A percentile compares a stretch with the other conserved stretches of the same genome.
Evolutionary conservation across 805 yeast species (phyloP).

Genomic region (Nakazawaea pomicola): DNA sequence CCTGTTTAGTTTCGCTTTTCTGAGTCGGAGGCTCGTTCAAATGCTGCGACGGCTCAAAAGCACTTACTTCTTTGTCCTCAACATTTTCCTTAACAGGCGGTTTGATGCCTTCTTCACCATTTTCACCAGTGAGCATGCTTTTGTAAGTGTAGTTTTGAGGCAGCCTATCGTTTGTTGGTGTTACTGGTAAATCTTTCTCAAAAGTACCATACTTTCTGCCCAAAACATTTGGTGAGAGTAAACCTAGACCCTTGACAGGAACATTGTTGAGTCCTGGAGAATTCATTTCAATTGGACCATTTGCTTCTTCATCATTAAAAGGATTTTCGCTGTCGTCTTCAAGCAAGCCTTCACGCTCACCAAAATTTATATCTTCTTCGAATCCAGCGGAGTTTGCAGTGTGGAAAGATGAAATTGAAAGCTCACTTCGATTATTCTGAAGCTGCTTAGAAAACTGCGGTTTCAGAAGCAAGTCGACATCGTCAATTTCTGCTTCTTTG

Average conservation of each 20-base stretch:
- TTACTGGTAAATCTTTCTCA: not conserved
- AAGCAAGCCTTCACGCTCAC: not conserved
- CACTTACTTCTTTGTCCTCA: not conserved
- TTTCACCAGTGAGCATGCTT: not conserved
- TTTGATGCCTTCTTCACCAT: not conserved
- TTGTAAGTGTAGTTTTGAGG: no score
- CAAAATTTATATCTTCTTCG: not conserved
- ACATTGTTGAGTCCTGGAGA: conserved; percentile 5
- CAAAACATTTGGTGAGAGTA: not conserved
- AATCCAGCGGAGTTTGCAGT: conserved; percentile 24
- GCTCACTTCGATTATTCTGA: conserved; percentile 7
- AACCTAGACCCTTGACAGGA: conserved; percentile 5
- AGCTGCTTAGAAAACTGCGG: not conserved
- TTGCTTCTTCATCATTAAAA: not conserved
- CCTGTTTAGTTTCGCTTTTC: no score
- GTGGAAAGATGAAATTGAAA: conserved; percentile 25
- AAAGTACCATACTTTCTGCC: not conserved
- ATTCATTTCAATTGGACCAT: not conserved
- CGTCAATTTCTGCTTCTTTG: conserved; percentile 13
- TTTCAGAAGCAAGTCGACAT: not conserved
- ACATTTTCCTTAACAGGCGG: not conserved
- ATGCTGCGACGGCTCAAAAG: no score
- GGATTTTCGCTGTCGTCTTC: not conserved
- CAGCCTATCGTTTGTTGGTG: no score
- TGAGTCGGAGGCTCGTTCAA: no score